Conservation (phyloP, 108 stramenopile genomes). For the Pseudonitzschia multiseries region DNA sequence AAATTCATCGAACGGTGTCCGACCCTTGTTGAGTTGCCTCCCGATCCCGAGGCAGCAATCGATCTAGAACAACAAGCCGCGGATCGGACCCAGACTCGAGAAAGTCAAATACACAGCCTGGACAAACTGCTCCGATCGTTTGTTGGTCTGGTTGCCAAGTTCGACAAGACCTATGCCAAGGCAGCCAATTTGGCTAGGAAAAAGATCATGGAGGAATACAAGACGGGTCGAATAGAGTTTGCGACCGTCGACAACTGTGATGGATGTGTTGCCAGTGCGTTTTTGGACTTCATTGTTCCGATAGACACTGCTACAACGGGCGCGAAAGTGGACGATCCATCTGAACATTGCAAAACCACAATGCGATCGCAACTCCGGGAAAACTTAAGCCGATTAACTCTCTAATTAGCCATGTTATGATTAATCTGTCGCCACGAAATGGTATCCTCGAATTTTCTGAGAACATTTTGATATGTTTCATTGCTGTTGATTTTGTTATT, state of each 20-base stretch:
- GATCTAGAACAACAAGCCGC: constrained; percentile 38
- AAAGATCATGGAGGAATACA: constrained; percentile 25
- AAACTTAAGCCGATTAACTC: background rate
- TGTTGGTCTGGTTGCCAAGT: constrained; percentile 51
- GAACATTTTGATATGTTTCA: no score
- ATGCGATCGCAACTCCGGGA: background rate
- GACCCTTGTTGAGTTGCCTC: constrained; percentile 18
- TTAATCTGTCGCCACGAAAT: no score
- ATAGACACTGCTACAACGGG: background rate
- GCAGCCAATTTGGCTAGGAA: constrained; percentile 58
- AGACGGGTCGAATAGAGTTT: background rate
- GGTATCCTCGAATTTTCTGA: no score
- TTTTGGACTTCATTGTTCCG: background rate
- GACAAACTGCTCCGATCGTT: constrained; percentile 52
- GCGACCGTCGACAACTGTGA: background rate
- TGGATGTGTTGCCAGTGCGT: background rate
- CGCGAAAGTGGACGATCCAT: background rate
- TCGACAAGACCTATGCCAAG: constrained; percentile 44
- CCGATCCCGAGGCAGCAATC: background rate
- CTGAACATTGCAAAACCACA: background rate
- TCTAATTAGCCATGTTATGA: no score
- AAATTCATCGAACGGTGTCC: constrained; percentile 18
- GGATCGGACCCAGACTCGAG: constrained; percentile 43
- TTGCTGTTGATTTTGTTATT: no score
- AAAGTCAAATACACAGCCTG: constrained; percentile 42